phyloP scores from a whole-genome alignment of 2,329 filamentous ascomycete species.

The Aspergillus costaricaensis region DNA sequence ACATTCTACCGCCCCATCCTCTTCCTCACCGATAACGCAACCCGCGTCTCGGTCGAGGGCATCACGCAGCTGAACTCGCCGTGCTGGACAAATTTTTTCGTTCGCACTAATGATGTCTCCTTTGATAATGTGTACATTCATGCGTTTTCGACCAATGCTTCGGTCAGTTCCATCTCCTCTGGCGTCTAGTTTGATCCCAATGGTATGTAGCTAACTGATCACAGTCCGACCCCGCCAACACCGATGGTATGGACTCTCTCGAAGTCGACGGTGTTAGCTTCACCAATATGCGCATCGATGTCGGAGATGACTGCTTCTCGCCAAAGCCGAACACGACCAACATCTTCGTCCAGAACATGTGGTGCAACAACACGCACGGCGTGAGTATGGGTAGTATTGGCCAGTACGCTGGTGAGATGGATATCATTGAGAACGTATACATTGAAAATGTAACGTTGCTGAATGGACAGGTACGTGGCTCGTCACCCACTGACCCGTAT shows the following conservation, averaged over 20 bases:
- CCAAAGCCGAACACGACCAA: slow-evolving; percentile 62
- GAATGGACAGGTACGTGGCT: slow-evolving; percentile 44
- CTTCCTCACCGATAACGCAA: slow-evolving; percentile 64
- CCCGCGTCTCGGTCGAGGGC: slow-evolving; percentile 58
- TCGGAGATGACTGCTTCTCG: slow-evolving; percentile 64
- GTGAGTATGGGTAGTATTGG: slow-evolving; percentile 62
- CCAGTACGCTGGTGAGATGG: slow-evolving; percentile 57
- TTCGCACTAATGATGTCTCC: slow-evolving; percentile 57
- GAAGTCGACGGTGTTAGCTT: slow-evolving; percentile 59
- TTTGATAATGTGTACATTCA: slow-evolving; percentile 59
- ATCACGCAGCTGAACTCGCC: slow-evolving; percentile 63
- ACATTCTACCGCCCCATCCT: slow-evolving; percentile 61
- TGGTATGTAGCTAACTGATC: not conserved
- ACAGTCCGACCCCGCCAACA: slow-evolving; percentile 58
- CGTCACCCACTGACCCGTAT: too few relatives aligned
- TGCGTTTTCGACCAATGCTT: slow-evolving; percentile 53
- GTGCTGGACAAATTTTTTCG: slow-evolving; percentile 66
- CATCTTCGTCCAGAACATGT: slow-evolving; percentile 61
- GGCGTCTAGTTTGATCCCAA: not conserved
- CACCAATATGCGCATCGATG: slow-evolving; percentile 54
- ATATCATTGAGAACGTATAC: slow-evolving; percentile 59
- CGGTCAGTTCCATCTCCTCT: slow-evolving; percentile 24
- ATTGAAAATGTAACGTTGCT: slow-evolving; percentile 63
- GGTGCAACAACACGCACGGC: slow-evolving; percentile 62
- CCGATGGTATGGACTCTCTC: slow-evolving; percentile 63